These are phyloP conservation scores for Albifimbria verrucaria DNA, from an alignment of 2,329 filamentous ascomycete genomes.

Conservation along the genomic window DNA sequence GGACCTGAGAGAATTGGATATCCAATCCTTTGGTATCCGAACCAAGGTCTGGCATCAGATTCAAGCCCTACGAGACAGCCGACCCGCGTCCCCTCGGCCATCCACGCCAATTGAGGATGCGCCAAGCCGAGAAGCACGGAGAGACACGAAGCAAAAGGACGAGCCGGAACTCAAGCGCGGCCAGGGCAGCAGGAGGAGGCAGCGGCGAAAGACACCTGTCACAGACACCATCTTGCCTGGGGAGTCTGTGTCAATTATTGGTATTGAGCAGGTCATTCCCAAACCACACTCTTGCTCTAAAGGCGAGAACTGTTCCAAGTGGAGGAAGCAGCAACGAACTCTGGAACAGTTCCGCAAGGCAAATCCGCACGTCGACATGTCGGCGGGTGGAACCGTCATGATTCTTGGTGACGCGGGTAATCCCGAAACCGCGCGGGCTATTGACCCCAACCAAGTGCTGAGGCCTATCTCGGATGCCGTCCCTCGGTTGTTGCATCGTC, in stretches of 20 bases:
- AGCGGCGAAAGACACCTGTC: conserved; percentile 35
- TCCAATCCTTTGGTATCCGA: conserved; percentile 76
- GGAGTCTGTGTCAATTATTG: conserved; percentile 87
- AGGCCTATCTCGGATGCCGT: conserved; percentile 72
- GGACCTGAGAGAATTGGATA: conserved; percentile 77
- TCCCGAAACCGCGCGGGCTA: conserved; percentile 57
- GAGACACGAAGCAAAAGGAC: conserved; percentile 40
- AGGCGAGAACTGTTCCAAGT: conserved; percentile 82
- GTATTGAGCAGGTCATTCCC: conserved; percentile 84
- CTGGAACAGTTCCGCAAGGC: conserved; percentile 73
- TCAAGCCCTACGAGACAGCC: conserved; percentile 60
- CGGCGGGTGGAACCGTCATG: conserved; percentile 64
- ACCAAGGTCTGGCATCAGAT: conserved; percentile 80
- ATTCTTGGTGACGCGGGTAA: conserved; percentile 79
- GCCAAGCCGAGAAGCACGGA: conserved; percentile 47
- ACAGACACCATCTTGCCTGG: conserved; percentile 71
- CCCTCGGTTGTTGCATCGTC: conserved; percentile 89
- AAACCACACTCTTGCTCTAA: conserved; percentile 82
- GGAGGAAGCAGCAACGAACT: conserved; percentile 73
- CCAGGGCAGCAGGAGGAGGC: conserved; percentile 38
- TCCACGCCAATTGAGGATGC: conserved; percentile 61
- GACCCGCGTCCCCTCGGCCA: conserved; percentile 46
- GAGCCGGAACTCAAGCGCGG: conserved; percentile 29
- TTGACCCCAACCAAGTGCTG: conserved; percentile 52
- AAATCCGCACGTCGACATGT: conserved; percentile 61